Evolutionary conservation across 164 flowering plant genomes (phyloP).

Genomic region (Tetracentron sinense): DNA sequence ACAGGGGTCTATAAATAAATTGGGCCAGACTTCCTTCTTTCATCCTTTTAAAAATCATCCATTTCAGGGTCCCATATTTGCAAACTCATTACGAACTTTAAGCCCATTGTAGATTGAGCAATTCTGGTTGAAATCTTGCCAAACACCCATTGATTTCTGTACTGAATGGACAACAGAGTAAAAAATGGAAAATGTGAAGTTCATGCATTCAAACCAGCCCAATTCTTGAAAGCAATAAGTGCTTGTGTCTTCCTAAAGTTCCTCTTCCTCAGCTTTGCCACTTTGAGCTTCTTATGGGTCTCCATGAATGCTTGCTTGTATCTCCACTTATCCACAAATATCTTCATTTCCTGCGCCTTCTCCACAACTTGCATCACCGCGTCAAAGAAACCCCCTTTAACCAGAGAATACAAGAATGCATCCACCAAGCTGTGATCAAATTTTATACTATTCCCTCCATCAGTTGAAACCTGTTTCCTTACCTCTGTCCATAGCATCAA

Average conservation of each 20-base stretch:
- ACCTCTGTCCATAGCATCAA: conserved; percentile 88
- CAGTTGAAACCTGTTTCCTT: conserved; percentile 43
- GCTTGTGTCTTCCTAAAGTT: conserved; percentile 81
- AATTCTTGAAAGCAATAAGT: conserved; percentile 79
- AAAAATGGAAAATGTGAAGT: neutral
- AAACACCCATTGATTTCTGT: too few species aligned
- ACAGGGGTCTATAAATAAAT: neutral
- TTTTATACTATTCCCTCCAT: conserved; percentile 42
- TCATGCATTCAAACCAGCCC: conserved; percentile 82
- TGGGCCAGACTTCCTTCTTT: neutral
- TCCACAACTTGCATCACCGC: conserved; percentile 95
- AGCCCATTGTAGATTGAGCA: neutral
- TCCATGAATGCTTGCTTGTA: conserved; percentile 98
- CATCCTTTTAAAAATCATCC: neutral
- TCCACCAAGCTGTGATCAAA: conserved; percentile 71
- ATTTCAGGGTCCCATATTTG: neutral
- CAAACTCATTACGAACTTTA: neutral
- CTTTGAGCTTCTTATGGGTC: conserved; percentile 81
- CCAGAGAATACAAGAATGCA: conserved; percentile 84
- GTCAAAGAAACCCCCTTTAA: conserved; percentile 96
- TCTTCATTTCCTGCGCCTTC: conserved; percentile 76
- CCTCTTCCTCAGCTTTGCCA: conserved; percentile 74
- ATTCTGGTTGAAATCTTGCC: neutral
- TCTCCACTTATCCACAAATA: conserved; percentile 95
- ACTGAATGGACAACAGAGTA: neutral